Conservation (phyloP, 2,329 filamentous ascomycete species). For the Diaporthe destruens region DNA sequence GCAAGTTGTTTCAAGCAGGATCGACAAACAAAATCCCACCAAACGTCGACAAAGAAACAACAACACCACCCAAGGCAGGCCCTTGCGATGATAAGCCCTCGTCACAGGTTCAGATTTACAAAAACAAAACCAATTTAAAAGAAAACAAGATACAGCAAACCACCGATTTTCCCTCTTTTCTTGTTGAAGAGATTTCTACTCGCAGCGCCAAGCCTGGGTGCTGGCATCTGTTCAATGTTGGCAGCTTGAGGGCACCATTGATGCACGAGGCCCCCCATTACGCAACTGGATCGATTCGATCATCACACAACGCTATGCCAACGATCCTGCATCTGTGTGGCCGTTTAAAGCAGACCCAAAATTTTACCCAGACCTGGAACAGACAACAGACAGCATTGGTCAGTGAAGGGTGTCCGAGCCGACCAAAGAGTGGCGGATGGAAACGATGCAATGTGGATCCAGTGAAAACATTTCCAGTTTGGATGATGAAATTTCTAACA, state of each 20-base stretch:
- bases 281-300: neutral
- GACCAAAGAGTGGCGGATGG: no score
- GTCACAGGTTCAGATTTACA: neutral
- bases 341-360: neutral
- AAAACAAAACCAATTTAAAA: neutral
- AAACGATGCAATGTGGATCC: no score
- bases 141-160: neutral
- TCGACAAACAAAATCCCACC: neutral
- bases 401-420: no score
- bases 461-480: no score
- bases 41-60: neutral
- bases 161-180: no score
- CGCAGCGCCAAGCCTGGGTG: neutral
- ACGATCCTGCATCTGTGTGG: neutral
- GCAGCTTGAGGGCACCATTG: neutral
- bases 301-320: neutral
- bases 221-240: neutral
- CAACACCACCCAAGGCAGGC: neutral
- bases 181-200: neutral
- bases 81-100: no score
- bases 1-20: neutral
- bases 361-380: neutral
- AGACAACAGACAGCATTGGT: no score
- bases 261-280: conserved; percentile 8
- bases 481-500: no score